These are phyloP conservation scores for Colletotrichum viniferum DNA, from an alignment of 2,329 filamentous ascomycete species.

Conservation along the genomic window DNA sequence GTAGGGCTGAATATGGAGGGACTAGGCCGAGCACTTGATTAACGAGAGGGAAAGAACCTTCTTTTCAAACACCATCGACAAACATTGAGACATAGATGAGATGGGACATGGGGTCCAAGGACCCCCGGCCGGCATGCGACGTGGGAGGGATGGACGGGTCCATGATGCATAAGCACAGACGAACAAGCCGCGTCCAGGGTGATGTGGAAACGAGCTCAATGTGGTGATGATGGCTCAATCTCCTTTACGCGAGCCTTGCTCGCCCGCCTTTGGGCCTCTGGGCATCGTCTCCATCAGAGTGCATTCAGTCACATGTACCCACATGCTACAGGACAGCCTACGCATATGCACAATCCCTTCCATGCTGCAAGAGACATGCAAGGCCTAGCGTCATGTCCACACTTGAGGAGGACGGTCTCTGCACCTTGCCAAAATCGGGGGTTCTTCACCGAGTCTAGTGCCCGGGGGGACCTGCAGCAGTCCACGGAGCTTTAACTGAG, in stretches of 20 bases:
- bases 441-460: constrained; percentile 2
- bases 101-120: not conserved
- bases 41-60: not conserved
- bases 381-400: not conserved
- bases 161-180: constrained; percentile 9
- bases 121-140: not conserved
- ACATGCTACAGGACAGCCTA: not conserved
- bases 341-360: not conserved
- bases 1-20: not conserved
- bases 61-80: not conserved
- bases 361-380: not conserved
- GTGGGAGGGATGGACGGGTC: not conserved
- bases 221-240: not conserved
- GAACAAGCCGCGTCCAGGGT: not conserved
- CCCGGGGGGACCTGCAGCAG: not conserved
- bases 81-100: not conserved
- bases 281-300: not conserved
- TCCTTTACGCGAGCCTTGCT: not conserved
- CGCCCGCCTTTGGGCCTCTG: not conserved
- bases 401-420: not conserved
- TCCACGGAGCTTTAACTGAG: not conserved
- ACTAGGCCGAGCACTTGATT: not conserved
- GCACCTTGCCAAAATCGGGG: not conserved
- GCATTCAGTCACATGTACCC: not conserved
- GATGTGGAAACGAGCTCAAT: not conserved